Base-by-base conservation (phyloP, 116 monocot genomes). In the Dioscorea cayenensis region DNA sequence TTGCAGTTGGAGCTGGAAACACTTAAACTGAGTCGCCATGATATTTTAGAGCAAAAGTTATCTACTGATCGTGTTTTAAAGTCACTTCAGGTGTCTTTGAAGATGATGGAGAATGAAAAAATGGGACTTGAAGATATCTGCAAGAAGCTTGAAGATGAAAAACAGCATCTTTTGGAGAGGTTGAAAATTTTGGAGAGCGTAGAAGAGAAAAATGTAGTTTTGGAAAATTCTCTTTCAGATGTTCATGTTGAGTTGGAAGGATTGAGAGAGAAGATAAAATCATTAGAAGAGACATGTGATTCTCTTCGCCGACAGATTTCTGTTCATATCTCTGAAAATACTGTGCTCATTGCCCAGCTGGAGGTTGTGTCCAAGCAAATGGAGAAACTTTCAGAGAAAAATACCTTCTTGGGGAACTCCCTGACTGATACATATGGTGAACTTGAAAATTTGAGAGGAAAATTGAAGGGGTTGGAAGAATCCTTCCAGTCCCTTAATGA, bases 391-490 rank as follows among this genome's bases (percentile, higher is more conserved):
- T 79, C 73, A 17, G 74, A 63, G 61, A 72, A 78, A 65, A 90
- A 82, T 72, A 76, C 51, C 55, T 72, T 79, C 28, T 67, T 86
- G 63, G 84, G 83, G 36, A 84, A 77, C 66, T 90, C 80, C 7
- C 36, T 90, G 22, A 79, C 66, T 43, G 90, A 84, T 51, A 69
- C 67, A 6, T 82, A 79, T 66, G 66, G 51, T 35, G 88, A 90
- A 64, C 64, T 90, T 74, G 86, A 86, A 71, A 74, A 64, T 14
- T 77, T 86, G 76, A 82, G 79, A 76, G 82, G 66, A 66, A 83
- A 81, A 70, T 25, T 88, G 79, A 86, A 86, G 66, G 73, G 55
- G 36, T 68, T 81, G 28, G 90, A 86, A 71, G 84, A 85, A 65
- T 86, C 84, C 28, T 82, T 64, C 52, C 77, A 63, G 20, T 68